phyloP scores from a whole-genome alignment of 2,329 filamentous ascomycete genomes.

The Colletotrichum sp. region DNA sequence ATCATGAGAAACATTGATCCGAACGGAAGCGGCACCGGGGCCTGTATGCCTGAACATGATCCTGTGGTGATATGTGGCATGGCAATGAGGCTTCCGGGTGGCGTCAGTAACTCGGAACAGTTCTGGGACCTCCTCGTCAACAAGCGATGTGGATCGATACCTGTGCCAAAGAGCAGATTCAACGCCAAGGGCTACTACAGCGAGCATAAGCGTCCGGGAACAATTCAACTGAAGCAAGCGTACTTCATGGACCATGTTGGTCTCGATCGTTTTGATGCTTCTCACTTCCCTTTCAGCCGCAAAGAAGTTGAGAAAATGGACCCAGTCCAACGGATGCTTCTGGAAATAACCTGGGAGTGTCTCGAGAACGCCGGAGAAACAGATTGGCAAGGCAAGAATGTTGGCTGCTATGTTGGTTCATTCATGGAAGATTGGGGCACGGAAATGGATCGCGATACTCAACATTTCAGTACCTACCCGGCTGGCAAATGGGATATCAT shows the following conservation, averaged over 20 bases:
- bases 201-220: not conserved
- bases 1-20: not conserved
- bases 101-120: not conserved
- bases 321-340: constrained; percentile 33
- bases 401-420: constrained; percentile 31
- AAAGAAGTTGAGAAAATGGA: constrained; percentile 23
- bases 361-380: constrained; percentile 31
- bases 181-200: not conserved
- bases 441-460: constrained; percentile 17
- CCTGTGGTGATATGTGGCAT: not conserved
- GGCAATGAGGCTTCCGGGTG: not conserved
- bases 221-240: not conserved
- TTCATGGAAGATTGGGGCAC: constrained; percentile 29
- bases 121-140: not conserved
- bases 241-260: not conserved
- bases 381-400: constrained; percentile 26
- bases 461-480: not conserved
- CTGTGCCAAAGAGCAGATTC: not conserved
- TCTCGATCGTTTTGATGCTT: not conserved
- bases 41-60: not conserved
- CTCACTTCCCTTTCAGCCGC: not conserved
- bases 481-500: constrained; percentile 24
- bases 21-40: not conserved
- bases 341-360: constrained; percentile 35
- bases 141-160: not conserved